Percentiles rank a stretch among this genome's conserved stretches.
Evolutionary conservation across 495 filamentous ascomycete species (phyloP).

Genomic region (Glutinoglossum americanum): DNA sequence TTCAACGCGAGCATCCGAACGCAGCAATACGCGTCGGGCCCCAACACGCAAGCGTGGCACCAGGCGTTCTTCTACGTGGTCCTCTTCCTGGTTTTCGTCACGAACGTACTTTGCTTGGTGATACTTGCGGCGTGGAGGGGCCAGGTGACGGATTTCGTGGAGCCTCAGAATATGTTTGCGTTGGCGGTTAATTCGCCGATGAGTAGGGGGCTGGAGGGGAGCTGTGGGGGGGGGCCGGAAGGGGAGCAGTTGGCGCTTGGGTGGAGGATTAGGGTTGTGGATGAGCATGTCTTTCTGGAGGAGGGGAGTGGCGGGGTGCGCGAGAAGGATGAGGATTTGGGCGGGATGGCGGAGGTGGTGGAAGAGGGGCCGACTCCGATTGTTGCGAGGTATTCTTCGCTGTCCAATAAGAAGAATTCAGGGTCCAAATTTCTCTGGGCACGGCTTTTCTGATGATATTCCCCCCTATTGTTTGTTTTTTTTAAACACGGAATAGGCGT

Average conservation of each 20-base stretch:
- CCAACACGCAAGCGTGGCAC: slow-evolving; percentile 31
- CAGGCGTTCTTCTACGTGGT: slow-evolving; percentile 41
- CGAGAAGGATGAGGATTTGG: no score
- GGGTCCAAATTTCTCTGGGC: no score
- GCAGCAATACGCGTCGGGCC: slow-evolving; percentile 41
- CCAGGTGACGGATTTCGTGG: slow-evolving; percentile 53
- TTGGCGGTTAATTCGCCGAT: slow-evolving; percentile 47
- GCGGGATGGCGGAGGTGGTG: no score
- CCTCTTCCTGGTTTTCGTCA: slow-evolving; percentile 35
- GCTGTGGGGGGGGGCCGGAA: slow-evolving; percentile 39
- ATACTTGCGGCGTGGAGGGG: slow-evolving; percentile 28
- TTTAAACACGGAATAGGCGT: no score
- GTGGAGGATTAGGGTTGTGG: slow-evolving; percentile 32
- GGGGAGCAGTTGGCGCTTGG: slow-evolving; percentile 28
- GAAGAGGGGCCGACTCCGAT: no score
- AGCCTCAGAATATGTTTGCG: slow-evolving; percentile 50
- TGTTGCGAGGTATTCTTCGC: no score
- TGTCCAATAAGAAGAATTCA: no score
- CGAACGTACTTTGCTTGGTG: slow-evolving; percentile 36
- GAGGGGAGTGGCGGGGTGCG: background rate
- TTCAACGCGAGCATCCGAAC: slow-evolving; percentile 35
- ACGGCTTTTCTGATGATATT: no score
- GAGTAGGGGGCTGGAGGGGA: slow-evolving; percentile 28
- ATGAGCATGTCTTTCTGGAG: slow-evolving; percentile 17
- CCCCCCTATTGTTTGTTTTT: no score